These are phyloP conservation scores for Phytophthora multivora DNA, from an alignment of 352 stramenopile species.

Conservation along the genomic window DNA sequence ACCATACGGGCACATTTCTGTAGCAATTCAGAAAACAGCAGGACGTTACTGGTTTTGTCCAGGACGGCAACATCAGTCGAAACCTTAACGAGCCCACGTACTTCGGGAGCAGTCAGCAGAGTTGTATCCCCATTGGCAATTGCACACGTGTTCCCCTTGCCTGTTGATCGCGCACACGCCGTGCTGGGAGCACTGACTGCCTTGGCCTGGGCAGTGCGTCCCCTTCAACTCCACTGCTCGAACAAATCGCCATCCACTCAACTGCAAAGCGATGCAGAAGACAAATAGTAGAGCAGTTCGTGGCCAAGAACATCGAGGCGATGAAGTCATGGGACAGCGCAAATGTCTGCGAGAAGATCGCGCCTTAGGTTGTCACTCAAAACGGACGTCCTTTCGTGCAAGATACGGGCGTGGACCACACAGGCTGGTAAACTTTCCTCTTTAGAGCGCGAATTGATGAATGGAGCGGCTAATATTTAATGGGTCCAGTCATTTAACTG, in stretches of 20 bases:
- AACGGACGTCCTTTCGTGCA: slow-evolving; percentile 15
- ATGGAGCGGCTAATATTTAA: slow-evolving; percentile 32
- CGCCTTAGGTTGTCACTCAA: slow-evolving; percentile 1
- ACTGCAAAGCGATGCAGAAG: slow-evolving; percentile 1
- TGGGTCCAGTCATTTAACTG: slow-evolving; percentile 1
- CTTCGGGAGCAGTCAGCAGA: slow-evolving; percentile 65
- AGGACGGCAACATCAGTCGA: neutral
- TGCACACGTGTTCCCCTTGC: slow-evolving; percentile 70
- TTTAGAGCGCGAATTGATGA: too few relatives aligned
- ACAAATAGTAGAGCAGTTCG: slow-evolving; percentile 5
- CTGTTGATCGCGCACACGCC: slow-evolving; percentile 69
- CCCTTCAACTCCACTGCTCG: slow-evolving; percentile 26
- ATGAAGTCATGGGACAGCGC: neutral
- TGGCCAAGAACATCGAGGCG: neutral
- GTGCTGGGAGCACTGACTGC: slow-evolving; percentile 76
- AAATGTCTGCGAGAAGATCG: slow-evolving; percentile 12
- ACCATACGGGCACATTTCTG: slow-evolving; percentile 79
- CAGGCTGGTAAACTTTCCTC: neutral
- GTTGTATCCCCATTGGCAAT: slow-evolving; percentile 77
- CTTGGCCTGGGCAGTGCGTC: slow-evolving; percentile 55
- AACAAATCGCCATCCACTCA: neutral
- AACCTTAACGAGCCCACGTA: slow-evolving; percentile 22
- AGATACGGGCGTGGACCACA: slow-evolving; percentile 28
- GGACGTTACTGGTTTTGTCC: too few relatives aligned
- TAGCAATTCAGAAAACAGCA: neutral